These are phyloP conservation scores for Termitomyces sp. DNA, from an alignment of 768 basidiomycete genomes.

Conservation along the genomic window DNA sequence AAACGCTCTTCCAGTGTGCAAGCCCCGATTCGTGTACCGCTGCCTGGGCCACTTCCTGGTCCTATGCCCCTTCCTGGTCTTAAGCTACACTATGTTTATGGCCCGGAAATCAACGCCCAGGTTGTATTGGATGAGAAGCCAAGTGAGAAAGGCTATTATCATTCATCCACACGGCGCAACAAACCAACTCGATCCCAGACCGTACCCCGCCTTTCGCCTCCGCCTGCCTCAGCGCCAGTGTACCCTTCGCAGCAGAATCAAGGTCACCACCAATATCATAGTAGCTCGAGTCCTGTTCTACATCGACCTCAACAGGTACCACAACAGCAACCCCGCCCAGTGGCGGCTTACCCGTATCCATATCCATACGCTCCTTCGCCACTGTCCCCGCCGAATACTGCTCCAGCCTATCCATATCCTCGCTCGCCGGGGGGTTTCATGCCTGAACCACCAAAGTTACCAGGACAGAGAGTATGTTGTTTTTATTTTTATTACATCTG, in stretches of 20 bases:
- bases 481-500: background rate
- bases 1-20: slow-evolving; percentile 5
- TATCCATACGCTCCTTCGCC: slow-evolving; percentile 1
- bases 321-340: background rate
- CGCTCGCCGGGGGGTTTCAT: background rate
- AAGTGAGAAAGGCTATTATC: background rate
- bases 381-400: slow-evolving; percentile 8
- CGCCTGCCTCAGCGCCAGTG: background rate
- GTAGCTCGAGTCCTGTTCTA: background rate
- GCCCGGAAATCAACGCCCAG: background rate
- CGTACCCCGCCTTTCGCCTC: background rate
- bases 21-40: slow-evolving; percentile 1
- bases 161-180: background rate
- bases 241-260: background rate
- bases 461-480: background rate
- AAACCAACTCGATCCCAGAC: slow-evolving; percentile 5
- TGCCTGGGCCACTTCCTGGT: background rate
- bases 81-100: background rate
- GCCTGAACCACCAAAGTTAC: background rate
- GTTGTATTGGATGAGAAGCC: background rate
- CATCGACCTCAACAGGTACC: background rate
- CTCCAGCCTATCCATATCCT: slow-evolving; percentile 5
- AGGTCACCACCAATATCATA: background rate
- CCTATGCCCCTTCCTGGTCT: slow-evolving; percentile 5
- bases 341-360: background rate